Conservation (phyloP, 352 stramenopile genomes). For the Globisporangium cystogenes region DNA sequence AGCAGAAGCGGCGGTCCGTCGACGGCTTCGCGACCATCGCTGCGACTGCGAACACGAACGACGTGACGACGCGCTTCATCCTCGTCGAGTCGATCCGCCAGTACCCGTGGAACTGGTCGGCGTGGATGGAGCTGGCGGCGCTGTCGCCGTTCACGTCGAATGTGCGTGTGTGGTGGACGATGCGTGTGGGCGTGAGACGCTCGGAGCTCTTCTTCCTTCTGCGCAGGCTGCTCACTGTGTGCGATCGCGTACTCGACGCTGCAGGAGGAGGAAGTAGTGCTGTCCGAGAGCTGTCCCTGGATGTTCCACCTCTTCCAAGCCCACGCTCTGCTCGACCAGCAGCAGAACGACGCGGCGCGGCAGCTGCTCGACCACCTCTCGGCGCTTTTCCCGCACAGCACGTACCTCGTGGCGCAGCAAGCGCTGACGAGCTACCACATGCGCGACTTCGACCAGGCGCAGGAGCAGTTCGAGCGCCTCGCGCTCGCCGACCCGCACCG, state of each 20-base stretch:
- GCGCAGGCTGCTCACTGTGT: not conserved
- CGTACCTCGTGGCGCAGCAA: constrained; percentile 71
- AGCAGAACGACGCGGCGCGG: constrained; percentile 64
- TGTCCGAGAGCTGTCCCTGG: constrained; percentile 51
- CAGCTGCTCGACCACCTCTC: constrained; percentile 46
- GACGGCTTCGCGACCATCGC: constrained; percentile 15
- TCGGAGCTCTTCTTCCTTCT: not conserved
- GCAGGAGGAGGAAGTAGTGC: constrained; percentile 52
- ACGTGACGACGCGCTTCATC: constrained; percentile 58
- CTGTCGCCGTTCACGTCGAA: constrained; percentile 60
- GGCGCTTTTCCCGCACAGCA: constrained; percentile 56
- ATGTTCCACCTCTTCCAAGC: constrained; percentile 87
- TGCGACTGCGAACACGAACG: constrained; percentile 20
- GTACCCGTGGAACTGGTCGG: constrained; percentile 94
- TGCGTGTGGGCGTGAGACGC: constrained; percentile 1
- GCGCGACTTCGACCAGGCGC: constrained; percentile 75
- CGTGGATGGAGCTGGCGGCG: constrained; percentile 93
- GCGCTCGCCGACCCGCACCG: constrained; percentile 59
- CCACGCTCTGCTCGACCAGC: constrained; percentile 69
- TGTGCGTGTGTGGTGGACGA: constrained; percentile 17
- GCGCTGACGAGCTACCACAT: constrained; percentile 78
- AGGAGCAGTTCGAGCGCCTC: constrained; percentile 71
- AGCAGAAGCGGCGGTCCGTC: constrained; percentile 14
- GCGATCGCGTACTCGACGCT: not conserved
- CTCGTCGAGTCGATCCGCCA: constrained; percentile 62